Conservation (phyloP, 2,329 filamentous ascomycete species). For the Colletotrichum filicis region DNA sequence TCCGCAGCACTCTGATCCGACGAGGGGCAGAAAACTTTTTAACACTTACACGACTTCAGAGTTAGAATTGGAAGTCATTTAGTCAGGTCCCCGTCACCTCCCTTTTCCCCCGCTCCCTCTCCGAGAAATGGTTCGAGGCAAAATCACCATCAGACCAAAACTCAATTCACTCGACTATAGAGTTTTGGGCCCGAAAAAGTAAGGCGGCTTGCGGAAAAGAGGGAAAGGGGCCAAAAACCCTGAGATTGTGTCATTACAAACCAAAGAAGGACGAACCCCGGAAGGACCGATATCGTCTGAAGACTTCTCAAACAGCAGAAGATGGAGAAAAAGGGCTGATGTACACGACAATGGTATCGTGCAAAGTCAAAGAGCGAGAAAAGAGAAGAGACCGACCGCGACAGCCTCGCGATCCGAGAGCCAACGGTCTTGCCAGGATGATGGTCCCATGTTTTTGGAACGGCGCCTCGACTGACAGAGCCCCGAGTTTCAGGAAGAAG, state of each 20-base stretch:
- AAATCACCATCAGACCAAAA: conserved; percentile 24
- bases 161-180: conserved; percentile 18
- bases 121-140: not conserved
- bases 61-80: not conserved
- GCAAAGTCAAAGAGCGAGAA: not conserved
- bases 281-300: not conserved
- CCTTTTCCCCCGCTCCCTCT: not conserved
- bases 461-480: conserved; percentile 18
- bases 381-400: not conserved
- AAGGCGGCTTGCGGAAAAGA: not conserved
- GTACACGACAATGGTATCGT: not conserved
- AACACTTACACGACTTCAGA: not conserved
- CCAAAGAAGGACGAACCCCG: not conserved
- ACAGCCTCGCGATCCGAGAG: not conserved
- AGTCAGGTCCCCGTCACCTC: not conserved
- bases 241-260: not conserved
- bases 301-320: not conserved
- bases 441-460: not conserved
- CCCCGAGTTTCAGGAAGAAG: conserved; percentile 25
- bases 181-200: not conserved
- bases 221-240: not conserved
- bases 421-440: not conserved
- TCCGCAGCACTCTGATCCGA: not conserved
- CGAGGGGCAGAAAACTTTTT: not conserved
- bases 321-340: not conserved